phyloP scores from a whole-genome alignment of 2,329 filamentous ascomycete species.

The Xylariaceae sp. region DNA sequence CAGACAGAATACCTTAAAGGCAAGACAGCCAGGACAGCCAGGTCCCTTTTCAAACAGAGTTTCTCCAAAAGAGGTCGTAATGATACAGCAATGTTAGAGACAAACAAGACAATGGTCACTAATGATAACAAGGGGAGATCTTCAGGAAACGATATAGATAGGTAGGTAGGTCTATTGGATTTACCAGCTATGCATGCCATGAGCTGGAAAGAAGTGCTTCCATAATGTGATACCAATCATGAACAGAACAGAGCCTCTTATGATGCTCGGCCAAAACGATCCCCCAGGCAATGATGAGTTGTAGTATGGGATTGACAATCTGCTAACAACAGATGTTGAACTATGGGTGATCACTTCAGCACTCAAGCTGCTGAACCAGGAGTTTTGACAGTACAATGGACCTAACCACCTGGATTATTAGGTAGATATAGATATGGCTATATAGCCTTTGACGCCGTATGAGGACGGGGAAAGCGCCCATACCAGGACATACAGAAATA shows the following conservation, averaged over 20 bases:
- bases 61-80: not conserved
- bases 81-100: not conserved
- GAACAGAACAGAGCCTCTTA: not conserved
- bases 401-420: too few relatives aligned
- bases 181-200: slow-evolving; percentile 1
- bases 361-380: not conserved
- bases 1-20: too few relatives aligned
- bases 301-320: not conserved
- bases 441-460: not conserved
- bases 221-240: slow-evolving; percentile 22
- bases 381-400: too few relatives aligned
- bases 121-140: not conserved
- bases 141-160: not conserved
- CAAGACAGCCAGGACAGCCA: too few relatives aligned
- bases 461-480: not conserved
- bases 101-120: slow-evolving; percentile 13
- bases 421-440: too few relatives aligned
- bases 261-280: not conserved
- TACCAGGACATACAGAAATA: not conserved
- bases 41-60: too few relatives aligned
- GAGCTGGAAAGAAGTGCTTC: not conserved
- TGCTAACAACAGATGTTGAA: not conserved
- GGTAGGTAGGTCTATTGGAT: slow-evolving; percentile 14
- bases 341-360: not conserved
- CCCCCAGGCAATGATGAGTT: not conserved